These are phyloP conservation scores for Leccinum subrobustum DNA, from an alignment of 1,284 basidiomycete species.

Conservation along the genomic window DNA sequence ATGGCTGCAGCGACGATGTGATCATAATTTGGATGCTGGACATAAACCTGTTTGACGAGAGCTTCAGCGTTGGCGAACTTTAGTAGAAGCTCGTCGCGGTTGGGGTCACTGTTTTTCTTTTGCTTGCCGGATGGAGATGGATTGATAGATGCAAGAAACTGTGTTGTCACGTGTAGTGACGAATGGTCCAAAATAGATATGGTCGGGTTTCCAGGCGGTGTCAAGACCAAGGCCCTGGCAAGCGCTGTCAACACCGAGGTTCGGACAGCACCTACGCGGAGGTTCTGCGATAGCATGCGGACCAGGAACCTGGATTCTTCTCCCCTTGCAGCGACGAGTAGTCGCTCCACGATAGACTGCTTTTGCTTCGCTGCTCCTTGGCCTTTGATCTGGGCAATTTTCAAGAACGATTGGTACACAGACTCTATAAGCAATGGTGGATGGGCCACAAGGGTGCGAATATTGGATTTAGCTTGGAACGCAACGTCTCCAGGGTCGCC, in stretches of 20 bases:
- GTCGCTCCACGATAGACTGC: conserved; percentile 76
- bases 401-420: conserved; percentile 66
- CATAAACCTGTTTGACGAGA: conserved; percentile 75
- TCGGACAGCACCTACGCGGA: conserved; percentile 86
- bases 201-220: conserved; percentile 38
- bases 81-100: conserved; percentile 45
- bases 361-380: conserved; percentile 75
- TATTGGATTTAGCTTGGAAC: conserved; percentile 76
- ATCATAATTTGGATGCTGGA: conserved; percentile 87
- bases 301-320: conserved; percentile 88
- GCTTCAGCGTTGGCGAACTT: conserved; percentile 58
- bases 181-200: conserved; percentile 28
- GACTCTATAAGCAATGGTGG: conserved; percentile 62
- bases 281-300: conserved; percentile 77
- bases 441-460: conserved; percentile 76
- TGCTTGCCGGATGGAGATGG: conserved; percentile 40
- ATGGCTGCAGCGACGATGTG: conserved; percentile 72
- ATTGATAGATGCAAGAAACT: conserved; percentile 41
- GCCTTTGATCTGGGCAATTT: conserved; percentile 68
- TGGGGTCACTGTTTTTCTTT: conserved; percentile 44
- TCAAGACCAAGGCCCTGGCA: conserved; percentile 77
- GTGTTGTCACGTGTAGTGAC: conserved; percentile 37
- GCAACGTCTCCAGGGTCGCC: conserved; percentile 87
- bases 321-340: conserved; percentile 81
- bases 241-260: conserved; percentile 82